These are phyloP conservation scores for Psidium friedrichsthalianum DNA, from an alignment of 345 rosid species.

Conservation along the genomic window DNA sequence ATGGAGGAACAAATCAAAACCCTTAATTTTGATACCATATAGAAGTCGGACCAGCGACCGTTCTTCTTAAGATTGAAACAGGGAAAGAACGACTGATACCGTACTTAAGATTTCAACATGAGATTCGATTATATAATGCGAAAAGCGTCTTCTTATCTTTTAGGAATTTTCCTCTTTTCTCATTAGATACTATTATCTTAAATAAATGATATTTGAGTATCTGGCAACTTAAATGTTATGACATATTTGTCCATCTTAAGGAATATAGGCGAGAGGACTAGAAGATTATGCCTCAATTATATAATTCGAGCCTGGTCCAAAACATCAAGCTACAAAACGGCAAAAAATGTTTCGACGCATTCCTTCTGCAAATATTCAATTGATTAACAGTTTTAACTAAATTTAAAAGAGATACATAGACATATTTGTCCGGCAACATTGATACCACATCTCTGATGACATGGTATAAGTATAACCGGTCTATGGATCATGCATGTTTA, in stretches of 20 bases:
- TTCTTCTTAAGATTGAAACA: background rate
- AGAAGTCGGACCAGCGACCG: accelerated
- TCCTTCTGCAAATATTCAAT: background rate
- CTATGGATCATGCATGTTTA: background rate
- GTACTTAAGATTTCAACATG: background rate
- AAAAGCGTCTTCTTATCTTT: background rate
- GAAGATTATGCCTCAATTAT: background rate
- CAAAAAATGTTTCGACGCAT: background rate
- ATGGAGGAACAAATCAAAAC: background rate
- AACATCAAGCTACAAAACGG: background rate
- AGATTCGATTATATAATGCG: background rate
- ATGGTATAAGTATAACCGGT: background rate
- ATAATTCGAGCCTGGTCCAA: background rate
- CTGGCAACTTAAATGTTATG: background rate
- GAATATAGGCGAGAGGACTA: background rate
- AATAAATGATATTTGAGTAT: background rate
- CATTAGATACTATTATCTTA: background rate
- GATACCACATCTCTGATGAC: background rate
- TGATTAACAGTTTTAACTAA: background rate
- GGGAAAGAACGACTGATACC: background rate
- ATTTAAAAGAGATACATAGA: background rate
- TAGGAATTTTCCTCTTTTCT: background rate
- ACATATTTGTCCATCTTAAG: background rate
- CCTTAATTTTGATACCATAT: background rate
- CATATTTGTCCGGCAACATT: background rate